phyloP scores from a whole-genome alignment of 768 basidiomycete species.

The Daedaleopsis nitida region DNA sequence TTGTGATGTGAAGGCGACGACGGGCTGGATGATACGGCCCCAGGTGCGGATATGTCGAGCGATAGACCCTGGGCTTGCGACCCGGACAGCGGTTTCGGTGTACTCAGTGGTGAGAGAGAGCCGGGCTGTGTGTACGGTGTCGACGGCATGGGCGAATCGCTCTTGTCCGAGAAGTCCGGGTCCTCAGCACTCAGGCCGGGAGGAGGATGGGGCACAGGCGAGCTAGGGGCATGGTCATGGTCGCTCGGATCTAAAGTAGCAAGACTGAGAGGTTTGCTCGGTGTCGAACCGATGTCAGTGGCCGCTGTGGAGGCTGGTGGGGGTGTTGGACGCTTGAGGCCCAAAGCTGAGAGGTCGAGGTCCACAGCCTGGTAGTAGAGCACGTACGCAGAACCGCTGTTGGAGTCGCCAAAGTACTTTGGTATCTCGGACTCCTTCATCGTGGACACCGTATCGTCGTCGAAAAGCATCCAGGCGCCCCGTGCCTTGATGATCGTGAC shows the following conservation, averaged over 20 bases:
- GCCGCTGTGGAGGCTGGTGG: conserved; percentile 18
- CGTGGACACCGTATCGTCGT: conserved; percentile 89
- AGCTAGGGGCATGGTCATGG: conserved; percentile 9
- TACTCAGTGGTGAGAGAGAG: too few relatives aligned
- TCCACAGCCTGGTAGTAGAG: conserved; percentile 96
- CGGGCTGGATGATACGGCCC: conserved; percentile 24
- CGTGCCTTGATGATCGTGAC: conserved; percentile 90
- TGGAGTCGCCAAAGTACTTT: conserved; percentile 92
- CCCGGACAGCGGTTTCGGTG: conserved; percentile 19
- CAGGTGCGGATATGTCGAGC: conserved; percentile 16
- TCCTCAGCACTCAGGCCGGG: conserved; percentile 38
- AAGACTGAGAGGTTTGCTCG: conserved; percentile 19
- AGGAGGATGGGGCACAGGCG: conserved; percentile 32
- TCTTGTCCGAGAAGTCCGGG: conserved; percentile 18
- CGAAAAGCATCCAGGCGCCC: conserved; percentile 87
- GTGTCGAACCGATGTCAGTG: conserved; percentile 14
- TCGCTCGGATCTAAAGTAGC: conserved; percentile 13
- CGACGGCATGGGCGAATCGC: conserved; percentile 28
- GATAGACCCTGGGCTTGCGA: conserved; percentile 13
- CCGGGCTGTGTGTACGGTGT: conserved; percentile 22
- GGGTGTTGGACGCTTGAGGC: conserved; percentile 49
- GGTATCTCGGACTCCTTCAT: conserved; percentile 90
- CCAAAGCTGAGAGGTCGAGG: conserved; percentile 72
- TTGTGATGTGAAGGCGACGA: conserved; percentile 15
- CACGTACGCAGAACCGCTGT: conserved; percentile 90